A percentile compares a stretch with the other conserved stretches of the same genome.
phyloP scores from a whole-genome alignment of 2,329 filamentous ascomycete species.

The Cladophialophora exuberans region DNA sequence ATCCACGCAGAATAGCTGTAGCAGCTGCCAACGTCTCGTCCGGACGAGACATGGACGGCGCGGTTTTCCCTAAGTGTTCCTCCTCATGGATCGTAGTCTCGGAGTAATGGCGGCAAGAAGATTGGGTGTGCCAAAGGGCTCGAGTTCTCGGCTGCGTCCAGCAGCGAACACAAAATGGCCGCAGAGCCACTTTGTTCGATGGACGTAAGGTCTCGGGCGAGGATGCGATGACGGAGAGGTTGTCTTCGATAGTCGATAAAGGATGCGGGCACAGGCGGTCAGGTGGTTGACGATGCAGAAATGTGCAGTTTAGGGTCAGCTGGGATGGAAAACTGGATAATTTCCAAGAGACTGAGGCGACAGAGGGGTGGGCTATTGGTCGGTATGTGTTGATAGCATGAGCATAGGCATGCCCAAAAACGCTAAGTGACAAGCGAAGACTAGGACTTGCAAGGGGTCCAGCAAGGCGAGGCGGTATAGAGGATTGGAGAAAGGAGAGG shows the following conservation, averaged over 20 bases:
- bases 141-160: constrained; percentile 25
- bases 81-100: constrained; percentile 25
- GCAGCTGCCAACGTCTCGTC: constrained; percentile 54
- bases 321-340: constrained; percentile 22
- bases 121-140: constrained; percentile 24
- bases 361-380: constrained; percentile 1
- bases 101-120: constrained; percentile 19
- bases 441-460: background rate
- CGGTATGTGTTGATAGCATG: background rate
- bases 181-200: constrained; percentile 28
- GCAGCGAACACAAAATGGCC: constrained; percentile 32
- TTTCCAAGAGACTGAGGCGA: constrained; percentile 12
- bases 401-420: constrained; percentile 2
- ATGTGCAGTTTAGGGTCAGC: background rate
- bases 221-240: background rate
- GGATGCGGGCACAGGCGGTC: background rate
- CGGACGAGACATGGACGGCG: constrained; percentile 46
- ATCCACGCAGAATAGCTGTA: constrained; percentile 48
- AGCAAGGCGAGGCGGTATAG: background rate
- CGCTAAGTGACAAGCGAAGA: constrained; percentile 9
- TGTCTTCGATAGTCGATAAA: background rate
- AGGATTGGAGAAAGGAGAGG: too few relatives aligned
- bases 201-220: background rate
- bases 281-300: constrained; percentile 9
- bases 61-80: constrained; percentile 22